Conservation (phyloP, 495 filamentous ascomycete genomes). For the Penicillium argentinense region DNA sequence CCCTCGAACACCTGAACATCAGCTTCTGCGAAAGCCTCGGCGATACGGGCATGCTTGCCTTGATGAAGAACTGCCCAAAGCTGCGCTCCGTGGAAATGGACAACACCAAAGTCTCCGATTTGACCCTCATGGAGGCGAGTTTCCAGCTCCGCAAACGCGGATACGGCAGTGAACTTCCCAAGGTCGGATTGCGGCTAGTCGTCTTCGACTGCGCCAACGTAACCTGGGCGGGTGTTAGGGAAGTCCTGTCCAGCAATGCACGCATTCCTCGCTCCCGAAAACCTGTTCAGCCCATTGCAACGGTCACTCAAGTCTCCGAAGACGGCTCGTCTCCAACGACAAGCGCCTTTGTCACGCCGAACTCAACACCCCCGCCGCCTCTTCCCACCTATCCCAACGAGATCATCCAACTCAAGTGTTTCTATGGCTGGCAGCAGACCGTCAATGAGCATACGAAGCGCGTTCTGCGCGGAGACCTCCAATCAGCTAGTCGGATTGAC, state of each 20-base stretch:
- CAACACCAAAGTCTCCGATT: slow-evolving; percentile 87
- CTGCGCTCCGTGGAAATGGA: slow-evolving; percentile 82
- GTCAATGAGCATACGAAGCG: slow-evolving; percentile 89
- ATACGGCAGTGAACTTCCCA: slow-evolving; percentile 50
- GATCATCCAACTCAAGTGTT: slow-evolving; percentile 85
- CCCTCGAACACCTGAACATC: slow-evolving; percentile 78
- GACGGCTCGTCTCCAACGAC: slow-evolving; percentile 29
- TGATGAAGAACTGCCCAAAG: slow-evolving; percentile 71
- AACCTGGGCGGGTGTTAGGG: slow-evolving; percentile 89
- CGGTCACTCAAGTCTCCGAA: slow-evolving; percentile 27
- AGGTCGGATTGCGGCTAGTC: slow-evolving; percentile 70
- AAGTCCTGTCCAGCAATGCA: slow-evolving; percentile 81
- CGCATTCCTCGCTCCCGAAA: slow-evolving; percentile 52
- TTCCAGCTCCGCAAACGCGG: slow-evolving; percentile 67
- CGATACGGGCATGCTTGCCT: slow-evolving; percentile 79
- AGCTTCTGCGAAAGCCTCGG: slow-evolving; percentile 86
- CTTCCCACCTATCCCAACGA: slow-evolving; percentile 59
- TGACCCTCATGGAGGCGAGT: slow-evolving; percentile 85
- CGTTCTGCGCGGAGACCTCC: slow-evolving; percentile 71
- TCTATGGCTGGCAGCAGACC: slow-evolving; percentile 92
- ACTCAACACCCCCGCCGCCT: slow-evolving; percentile 33
- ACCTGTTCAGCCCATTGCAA: slow-evolving; percentile 23
- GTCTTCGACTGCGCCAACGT: slow-evolving; percentile 88
- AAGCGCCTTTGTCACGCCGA: slow-evolving; percentile 28
- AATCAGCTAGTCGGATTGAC: slow-evolving; percentile 71